phyloP scores from a whole-genome alignment of 768 basidiomycete species.

The Amanita inopinata region DNA sequence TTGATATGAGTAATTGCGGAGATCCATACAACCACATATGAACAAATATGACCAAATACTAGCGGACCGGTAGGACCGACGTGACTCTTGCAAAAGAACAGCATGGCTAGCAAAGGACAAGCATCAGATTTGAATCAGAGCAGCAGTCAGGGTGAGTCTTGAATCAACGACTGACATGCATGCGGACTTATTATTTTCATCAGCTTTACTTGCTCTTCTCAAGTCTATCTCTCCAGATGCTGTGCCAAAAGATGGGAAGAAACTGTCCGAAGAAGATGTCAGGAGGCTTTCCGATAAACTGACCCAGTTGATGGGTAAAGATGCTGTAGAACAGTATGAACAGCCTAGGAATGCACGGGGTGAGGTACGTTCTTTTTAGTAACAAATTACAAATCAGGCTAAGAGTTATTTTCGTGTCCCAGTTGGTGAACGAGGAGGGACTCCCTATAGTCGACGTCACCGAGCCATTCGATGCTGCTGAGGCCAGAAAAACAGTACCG shows the following conservation, averaged over 20 bases:
- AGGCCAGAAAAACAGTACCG: constrained; percentile 11
- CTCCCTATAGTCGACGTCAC: constrained; percentile 72
- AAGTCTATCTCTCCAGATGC: constrained; percentile 28
- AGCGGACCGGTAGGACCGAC: background rate
- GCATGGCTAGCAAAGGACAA: constrained; percentile 12
- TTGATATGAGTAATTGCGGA: too few relatives aligned
- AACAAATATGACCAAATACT: background rate
- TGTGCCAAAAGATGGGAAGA: constrained; percentile 15
- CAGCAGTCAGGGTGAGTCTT: constrained; percentile 20
- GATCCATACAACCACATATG: too few relatives aligned
- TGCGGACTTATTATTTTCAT: background rate
- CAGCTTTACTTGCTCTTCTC: constrained; percentile 33
- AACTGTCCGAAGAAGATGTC: constrained; percentile 38
- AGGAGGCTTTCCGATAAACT: constrained; percentile 50
- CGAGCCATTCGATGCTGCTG: constrained; percentile 36
- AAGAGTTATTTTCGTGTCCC: constrained; percentile 15
- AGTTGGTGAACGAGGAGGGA: constrained; percentile 72
- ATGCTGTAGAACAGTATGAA: constrained; percentile 21
- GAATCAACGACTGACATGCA: background rate
- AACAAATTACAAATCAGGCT: constrained; percentile 12
- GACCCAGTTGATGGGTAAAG: constrained; percentile 43
- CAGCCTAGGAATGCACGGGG: constrained; percentile 41
- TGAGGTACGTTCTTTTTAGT: constrained; percentile 42
- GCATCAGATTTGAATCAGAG: constrained; percentile 19
- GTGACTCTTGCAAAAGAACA: background rate